Evolutionary conservation across 345 rosid genomes (phyloP), one percentile per base, ranked within the genome.

Genomic region (Ricinus communis): DNA sequence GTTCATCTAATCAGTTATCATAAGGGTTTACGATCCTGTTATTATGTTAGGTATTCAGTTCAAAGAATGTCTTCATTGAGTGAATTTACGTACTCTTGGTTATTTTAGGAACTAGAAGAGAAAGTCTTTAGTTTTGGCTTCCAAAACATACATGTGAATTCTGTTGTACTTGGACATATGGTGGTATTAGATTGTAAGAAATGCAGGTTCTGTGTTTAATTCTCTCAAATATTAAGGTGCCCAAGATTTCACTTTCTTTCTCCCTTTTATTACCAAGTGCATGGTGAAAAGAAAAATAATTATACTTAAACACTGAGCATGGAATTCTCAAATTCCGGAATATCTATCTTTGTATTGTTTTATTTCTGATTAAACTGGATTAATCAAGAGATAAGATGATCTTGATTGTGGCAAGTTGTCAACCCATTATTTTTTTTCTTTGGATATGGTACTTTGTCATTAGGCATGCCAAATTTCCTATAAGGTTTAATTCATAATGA

Each of bases 141-240:
- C 65, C 11, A 47, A 46, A 46, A 55, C 18, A 8, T 51, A 47
- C n/a, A 46, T 36, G 53, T 15, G 13, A 21, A 47, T 74, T 69
- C 27, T 74, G 22, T 72, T 68, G 4, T 47, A 10, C 57, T 33
- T 57, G 66, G 33, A 5, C 19, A 56, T 19, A 16, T 41, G 40
- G 59, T 66, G 60, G n/a, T 19, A 16, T 49, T 49, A 8, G 54
- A 53, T 53, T 72, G 7, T 62, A 56, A 55, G 18, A 43, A 62
- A 28, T 71, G 53, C 43, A 64, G 24, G 18, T 61, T 49, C 58
- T 46, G 28, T 43, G 27, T 38, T 2, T 55, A 30, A 5, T 62
- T 10, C 5, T 57, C 14, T 55, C 21, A 36, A 56, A 27, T 69
- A 10, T 64, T 22, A 8, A 41, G 7, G 38, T 22, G 11, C 40